Evolutionary conservation across 768 basidiomycete species (phyloP).

Genomic region (Lanmaoa pseudosensibilis): DNA sequence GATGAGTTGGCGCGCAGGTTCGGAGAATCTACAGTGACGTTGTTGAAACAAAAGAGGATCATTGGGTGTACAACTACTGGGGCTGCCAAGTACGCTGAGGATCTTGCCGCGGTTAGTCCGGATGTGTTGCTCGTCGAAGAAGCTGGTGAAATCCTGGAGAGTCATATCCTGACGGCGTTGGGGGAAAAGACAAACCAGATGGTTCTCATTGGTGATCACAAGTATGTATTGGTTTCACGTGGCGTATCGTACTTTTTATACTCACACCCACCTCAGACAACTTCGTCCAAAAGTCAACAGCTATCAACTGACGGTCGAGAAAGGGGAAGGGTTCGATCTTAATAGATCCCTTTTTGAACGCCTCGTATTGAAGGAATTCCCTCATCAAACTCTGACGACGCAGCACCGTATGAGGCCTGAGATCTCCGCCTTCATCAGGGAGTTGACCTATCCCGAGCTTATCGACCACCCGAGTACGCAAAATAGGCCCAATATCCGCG

Average conservation of each 20-base stretch:
- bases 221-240: conserved; percentile 38
- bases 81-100: conserved; percentile 58
- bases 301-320: conserved; percentile 66
- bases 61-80: conserved; percentile 73
- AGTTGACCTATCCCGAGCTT: conserved; percentile 70
- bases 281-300: conserved; percentile 72
- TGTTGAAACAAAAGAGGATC: conserved; percentile 51
- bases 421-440: conserved; percentile 62
- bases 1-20: conserved; percentile 38
- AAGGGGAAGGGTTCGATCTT: conserved; percentile 65
- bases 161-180: conserved; percentile 64
- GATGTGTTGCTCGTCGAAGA: conserved; percentile 67
- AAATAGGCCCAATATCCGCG: conserved; percentile 51
- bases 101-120: conserved; percentile 47
- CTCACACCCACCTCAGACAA: conserved; percentile 44
- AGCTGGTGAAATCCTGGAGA: conserved; percentile 72
- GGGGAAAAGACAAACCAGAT: conserved; percentile 48
- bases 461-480: conserved; percentile 51
- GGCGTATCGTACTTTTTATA: not conserved
- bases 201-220: conserved; percentile 73
- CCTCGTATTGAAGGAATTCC: conserved; percentile 59
- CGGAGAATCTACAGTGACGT: conserved; percentile 33
- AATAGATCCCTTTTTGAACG: conserved; percentile 72
- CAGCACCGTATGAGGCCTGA: conserved; percentile 79
- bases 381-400: conserved; percentile 52